Evolutionary conservation across 1,284 basidiomycete species (phyloP).

Genomic region (Cutaneotrichosporon sp.): DNA sequence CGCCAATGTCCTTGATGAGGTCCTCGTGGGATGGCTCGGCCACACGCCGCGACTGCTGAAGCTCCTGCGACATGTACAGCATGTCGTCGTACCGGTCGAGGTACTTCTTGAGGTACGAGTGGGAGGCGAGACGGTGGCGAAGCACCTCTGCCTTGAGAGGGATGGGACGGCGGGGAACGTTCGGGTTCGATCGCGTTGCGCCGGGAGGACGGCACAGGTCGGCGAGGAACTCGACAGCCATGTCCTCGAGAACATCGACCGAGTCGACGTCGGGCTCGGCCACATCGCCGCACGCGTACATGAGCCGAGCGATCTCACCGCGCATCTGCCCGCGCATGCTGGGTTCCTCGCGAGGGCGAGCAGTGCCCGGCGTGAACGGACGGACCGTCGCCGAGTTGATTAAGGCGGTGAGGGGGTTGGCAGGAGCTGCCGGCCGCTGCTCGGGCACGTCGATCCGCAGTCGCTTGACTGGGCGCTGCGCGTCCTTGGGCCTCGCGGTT

Average conservation of each 20-base stretch:
- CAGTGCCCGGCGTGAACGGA: not conserved
- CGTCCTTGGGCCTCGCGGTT: not conserved
- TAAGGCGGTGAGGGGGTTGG: not conserved
- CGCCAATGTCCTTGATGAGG: slow-evolving; percentile 39
- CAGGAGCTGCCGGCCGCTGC: not conserved
- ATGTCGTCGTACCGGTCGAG: slow-evolving; percentile 48
- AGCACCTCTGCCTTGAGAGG: slow-evolving; percentile 37
- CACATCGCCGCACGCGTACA: slow-evolving; percentile 50
- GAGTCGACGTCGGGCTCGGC: slow-evolving; percentile 42
- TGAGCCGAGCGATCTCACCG: slow-evolving; percentile 44
- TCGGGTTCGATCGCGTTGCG: slow-evolving; percentile 30
- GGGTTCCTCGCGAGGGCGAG: slow-evolving; percentile 25
- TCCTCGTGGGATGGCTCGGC: slow-evolving; percentile 32
- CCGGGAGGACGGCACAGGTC: slow-evolving; percentile 46
- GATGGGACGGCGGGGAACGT: slow-evolving; percentile 22
- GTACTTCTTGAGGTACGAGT: slow-evolving; percentile 40
- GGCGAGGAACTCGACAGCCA: slow-evolving; percentile 43
- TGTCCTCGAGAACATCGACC: slow-evolving; percentile 49
- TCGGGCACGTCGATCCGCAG: slow-evolving; percentile 13
- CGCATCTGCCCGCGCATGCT: slow-evolving; percentile 49
- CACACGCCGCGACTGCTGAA: slow-evolving; percentile 32
- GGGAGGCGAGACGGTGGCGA: slow-evolving; percentile 39
- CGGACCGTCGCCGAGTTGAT: not conserved
- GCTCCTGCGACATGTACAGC: slow-evolving; percentile 40
- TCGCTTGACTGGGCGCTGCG: slow-evolving; percentile 5